Evolutionary conservation across 495 filamentous ascomycete genomes (phyloP), one percentile per base, ranked within the genome.

Genomic region (Umbilicaria muhlenbergii): DNA sequence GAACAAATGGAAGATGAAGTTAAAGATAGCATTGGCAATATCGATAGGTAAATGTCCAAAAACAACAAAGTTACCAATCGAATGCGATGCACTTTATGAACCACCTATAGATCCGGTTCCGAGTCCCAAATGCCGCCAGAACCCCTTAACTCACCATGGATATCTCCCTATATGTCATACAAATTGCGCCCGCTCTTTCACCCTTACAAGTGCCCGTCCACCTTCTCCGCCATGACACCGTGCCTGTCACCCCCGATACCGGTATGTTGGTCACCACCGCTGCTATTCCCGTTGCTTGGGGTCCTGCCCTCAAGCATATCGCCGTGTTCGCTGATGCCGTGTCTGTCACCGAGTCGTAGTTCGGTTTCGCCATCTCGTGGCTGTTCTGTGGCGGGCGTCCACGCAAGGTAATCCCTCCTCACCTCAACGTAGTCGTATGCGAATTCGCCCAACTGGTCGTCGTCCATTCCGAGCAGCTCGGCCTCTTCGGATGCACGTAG

Each of bases 401-500:
- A 98, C 37, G 91, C 91, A 13, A 95, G 75, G 68, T 94, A 98
- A 60, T 98, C 91, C 47, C 91, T 78, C 45, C 91, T 80, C 47
- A 98, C 91, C 69, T 98, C 91, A 52, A 98, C 91, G 61, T 98
- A 98, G 63, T 98, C 91, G 67, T 98, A 98, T 6, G 91, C 92
- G 57, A 98, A 98, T 63, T 98, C 91, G 57, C 91, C 91, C 32
- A 95, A 81, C 58, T 98, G 91, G 66, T 98, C 91, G 59, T 96
- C 92, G 53, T 98, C 91, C 88, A 96, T 94, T 44, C 91, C 91
- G 41, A 96, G 75, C 15, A 98, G 74, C 62, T 98, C 91, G n/a
- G 92, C 91, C 65, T 98, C 84, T 54, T 93, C 86, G 31, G 78
- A 84, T 11, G 91, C 91, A 37, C 91, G 83, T 45, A 98, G 81